Evolutionary conservation across 2,329 filamentous ascomycete species (phyloP).

Genomic region (Shiraia sp.): DNA sequence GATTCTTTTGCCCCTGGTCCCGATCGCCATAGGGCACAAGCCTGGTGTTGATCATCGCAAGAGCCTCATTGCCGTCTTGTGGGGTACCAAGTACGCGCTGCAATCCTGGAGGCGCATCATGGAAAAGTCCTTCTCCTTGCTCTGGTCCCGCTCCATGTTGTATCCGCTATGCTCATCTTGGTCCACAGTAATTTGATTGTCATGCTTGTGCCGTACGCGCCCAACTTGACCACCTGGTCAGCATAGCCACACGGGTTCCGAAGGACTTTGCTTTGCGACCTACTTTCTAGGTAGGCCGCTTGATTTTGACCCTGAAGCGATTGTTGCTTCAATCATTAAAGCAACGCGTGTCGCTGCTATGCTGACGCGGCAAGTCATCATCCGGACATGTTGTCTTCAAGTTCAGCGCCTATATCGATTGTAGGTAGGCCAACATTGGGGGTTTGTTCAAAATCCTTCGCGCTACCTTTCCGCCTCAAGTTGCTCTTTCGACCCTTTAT

Average conservation of each 20-base stretch:
- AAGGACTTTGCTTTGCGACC: no score
- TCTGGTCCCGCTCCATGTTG: conserved; percentile 2
- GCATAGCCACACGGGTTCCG: neutral
- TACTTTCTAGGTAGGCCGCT: no score
- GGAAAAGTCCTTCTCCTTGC: neutral
- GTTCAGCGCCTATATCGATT: conserved; percentile 16
- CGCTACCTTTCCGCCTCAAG: conserved; percentile 4
- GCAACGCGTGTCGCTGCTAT: neutral
- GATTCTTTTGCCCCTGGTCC: conserved; percentile 1
- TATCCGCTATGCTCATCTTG: conserved; percentile 3
- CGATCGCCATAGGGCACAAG: conserved; percentile 1
- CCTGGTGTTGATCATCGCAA: neutral
- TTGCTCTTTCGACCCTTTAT: no score
- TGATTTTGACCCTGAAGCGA: no score
- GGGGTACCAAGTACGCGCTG: conserved; percentile 7
- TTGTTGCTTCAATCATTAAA: neutral
- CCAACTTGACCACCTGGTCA: neutral
- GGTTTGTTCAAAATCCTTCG: no score
- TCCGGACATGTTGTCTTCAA: conserved; percentile 4
- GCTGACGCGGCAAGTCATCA: neutral
- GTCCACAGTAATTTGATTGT: neutral
- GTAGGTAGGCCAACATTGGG: no score
- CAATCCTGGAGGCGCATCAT: conserved; percentile 1
- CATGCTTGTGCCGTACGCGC: conserved; percentile 8
- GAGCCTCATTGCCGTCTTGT: conserved; percentile 1